Conservation (phyloP, 352 stramenopile genomes). For the Phytophthora macrochlamydospora region DNA sequence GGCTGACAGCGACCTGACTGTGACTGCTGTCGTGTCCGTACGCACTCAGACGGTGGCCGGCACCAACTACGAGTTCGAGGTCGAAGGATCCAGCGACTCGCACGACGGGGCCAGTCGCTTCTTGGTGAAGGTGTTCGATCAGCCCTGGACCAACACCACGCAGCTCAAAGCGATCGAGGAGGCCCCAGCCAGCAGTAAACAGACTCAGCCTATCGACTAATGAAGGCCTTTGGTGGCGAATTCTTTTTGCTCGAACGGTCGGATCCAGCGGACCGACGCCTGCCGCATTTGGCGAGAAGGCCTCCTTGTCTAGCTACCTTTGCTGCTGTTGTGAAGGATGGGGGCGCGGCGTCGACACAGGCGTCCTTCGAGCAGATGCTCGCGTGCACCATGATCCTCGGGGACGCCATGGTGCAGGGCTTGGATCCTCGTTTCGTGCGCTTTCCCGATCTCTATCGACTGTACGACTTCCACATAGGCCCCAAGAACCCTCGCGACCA, state of each 20-base stretch:
- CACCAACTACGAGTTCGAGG: constrained; percentile 50
- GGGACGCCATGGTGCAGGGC: constrained; percentile 81
- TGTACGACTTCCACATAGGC: constrained; percentile 86
- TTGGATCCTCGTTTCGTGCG: constrained; percentile 79
- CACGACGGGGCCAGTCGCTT: constrained; percentile 25
- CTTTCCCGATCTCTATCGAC: constrained; percentile 81
- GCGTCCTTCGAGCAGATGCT: constrained; percentile 84
- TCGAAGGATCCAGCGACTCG: constrained; percentile 35
- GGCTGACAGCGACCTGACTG: constrained; percentile 22
- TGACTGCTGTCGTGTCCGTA: constrained; percentile 33
- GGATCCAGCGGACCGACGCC: constrained; percentile 12
- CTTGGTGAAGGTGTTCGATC: constrained; percentile 34
- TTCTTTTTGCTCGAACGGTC: constrained; percentile 10
- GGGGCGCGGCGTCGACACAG: constrained; percentile 73
- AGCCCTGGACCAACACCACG: constrained; percentile 39
- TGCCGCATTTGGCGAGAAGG: constrained; percentile 7
- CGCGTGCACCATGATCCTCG: constrained; percentile 84
- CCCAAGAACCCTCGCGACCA: constrained; percentile 51
- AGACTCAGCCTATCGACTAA: not conserved
- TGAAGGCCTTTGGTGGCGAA: constrained; percentile 16
- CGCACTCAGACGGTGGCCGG: constrained; percentile 42
- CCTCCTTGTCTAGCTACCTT: constrained; percentile 2
- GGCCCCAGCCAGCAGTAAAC: constrained; percentile 9
- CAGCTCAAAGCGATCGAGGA: constrained; percentile 28
- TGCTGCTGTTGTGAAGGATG: constrained; percentile 38